Base-by-base conservation (phyloP, 495 filamentous ascomycete genomes). In the Lasiosphaeria ovina region DNA sequence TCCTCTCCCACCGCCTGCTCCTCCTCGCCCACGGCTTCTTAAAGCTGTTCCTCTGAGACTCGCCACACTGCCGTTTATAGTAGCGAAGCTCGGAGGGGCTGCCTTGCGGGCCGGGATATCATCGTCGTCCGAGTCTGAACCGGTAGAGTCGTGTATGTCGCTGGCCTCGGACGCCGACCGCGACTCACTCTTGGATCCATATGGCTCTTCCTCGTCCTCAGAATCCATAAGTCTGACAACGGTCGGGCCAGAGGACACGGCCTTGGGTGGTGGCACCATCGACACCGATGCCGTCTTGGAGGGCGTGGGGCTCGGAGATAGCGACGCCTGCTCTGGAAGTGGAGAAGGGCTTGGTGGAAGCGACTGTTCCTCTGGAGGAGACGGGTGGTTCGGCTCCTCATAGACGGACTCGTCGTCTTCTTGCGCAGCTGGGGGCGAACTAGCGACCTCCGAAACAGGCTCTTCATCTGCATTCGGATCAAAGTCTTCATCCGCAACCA, bases 401-500 rank as follows among this genome's bases (percentile, higher is more conserved):
- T 54, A 12, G 11, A 24, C 16, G 17, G 48, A 11, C 14, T 17
- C 50, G 9, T 32, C 17, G 35, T 55, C 42, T 42, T 49, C 42
- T 24, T 54, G 54, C 2, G 33, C 11, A 40, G 54, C 40, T 10
- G 38, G 54, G 31, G 44, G 54, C 16, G 44, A 8, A 33, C 32
- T 33, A 6, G 31, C 52, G 3, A 1, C 31, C 32, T 51, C 54
- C 9, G 65, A 67, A 10, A 61, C 45, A 36, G 62, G 55, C 45
- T 64, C 61, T 47, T 69, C 69, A 11, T 51, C 64, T 1, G 52
- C 67, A 34, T 55, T 55, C 4, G 71, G 73, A n/a, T 72, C 68
- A 58, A 72, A 76, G 44, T 75, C 68, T 32, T 71, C 62, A 35
- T 76, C 72, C 51, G 32, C 58, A 40, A 36, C 55, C 11, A 68